phyloP scores from a whole-genome alignment of 2,329 filamentous ascomycete species.

The Mycosphaerella arachidis region DNA sequence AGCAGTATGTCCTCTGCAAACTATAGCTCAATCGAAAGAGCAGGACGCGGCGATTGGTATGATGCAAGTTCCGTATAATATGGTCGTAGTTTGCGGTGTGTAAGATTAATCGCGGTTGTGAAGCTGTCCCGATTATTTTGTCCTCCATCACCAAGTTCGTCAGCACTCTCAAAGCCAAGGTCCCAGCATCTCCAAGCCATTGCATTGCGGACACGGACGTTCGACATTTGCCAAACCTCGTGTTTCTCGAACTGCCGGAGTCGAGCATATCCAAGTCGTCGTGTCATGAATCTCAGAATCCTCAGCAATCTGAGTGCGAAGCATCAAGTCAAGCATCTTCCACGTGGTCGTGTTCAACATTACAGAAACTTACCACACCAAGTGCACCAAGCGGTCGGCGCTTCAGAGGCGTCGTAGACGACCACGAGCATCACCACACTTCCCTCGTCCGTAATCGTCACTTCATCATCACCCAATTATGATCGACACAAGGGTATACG shows the following conservation, averaged over 20 bases:
- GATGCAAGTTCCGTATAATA: no score
- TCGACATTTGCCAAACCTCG: background rate
- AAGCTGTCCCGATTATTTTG: no score
- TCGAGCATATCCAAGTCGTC: background rate
- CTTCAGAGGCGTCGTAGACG: background rate
- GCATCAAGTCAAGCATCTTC: background rate
- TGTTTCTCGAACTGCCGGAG: background rate
- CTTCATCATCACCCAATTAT: background rate
- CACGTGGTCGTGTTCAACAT: background rate
- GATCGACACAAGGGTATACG: background rate
- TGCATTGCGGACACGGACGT: background rate
- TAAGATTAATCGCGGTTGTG: no score
- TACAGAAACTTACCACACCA: background rate
- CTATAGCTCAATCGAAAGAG: no score
- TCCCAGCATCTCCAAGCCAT: background rate
- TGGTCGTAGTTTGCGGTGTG: no score
- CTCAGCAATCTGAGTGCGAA: background rate
- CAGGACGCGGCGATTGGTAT: no score
- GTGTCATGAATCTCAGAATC: background rate
- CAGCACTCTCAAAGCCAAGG: no score
- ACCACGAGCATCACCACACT: background rate
- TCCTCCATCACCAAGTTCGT: background rate
- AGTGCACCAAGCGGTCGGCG: background rate
- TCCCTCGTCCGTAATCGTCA: background rate
- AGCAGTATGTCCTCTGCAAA: no score